phyloP scores from a whole-genome alignment of 2,329 filamentous ascomycete species.

The Sphaerostilbella broomeana region DNA sequence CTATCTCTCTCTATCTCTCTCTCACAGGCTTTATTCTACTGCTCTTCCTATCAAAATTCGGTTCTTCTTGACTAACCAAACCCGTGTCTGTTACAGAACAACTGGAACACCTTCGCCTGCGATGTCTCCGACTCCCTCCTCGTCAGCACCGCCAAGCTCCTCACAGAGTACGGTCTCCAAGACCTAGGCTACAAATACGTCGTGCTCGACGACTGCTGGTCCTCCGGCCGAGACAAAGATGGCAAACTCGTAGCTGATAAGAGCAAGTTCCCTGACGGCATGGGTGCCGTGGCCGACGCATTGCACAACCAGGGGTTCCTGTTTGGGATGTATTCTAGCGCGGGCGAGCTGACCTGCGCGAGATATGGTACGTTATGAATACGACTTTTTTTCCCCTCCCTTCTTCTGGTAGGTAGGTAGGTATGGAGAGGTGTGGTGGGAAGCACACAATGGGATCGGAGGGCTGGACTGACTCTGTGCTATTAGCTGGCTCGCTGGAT shows the following conservation, averaged over 20 bases:
- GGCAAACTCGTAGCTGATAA: slow-evolving; percentile 25
- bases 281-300: slow-evolving; percentile 29
- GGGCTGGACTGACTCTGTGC: too few relatives aligned
- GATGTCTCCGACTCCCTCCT: slow-evolving; percentile 15
- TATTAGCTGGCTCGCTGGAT: slow-evolving; percentile 40
- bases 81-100: too few relatives aligned
- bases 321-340: slow-evolving; percentile 34
- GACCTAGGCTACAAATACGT: slow-evolving; percentile 26
- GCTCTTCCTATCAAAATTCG: too few relatives aligned
- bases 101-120: slow-evolving; percentile 13
- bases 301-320: slow-evolving; percentile 31
- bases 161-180: slow-evolving; percentile 21
- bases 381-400: neutral
- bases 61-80: too few relatives aligned
- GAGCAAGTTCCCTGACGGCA: slow-evolving; percentile 31
- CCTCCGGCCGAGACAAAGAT: slow-evolving; percentile 20
- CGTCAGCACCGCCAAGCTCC: slow-evolving; percentile 17
- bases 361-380: slow-evolving; percentile 11
- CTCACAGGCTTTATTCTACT: too few relatives aligned
- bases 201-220: slow-evolving; percentile 32
- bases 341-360: slow-evolving; percentile 44
- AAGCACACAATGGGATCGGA: too few relatives aligned
- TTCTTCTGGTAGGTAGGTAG: too few relatives aligned
- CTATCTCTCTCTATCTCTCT: too few relatives aligned
- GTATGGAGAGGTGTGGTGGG: too few relatives aligned